Conservation (phyloP, 2,329 filamentous ascomycete species). For the Xylaria polymorpha region DNA sequence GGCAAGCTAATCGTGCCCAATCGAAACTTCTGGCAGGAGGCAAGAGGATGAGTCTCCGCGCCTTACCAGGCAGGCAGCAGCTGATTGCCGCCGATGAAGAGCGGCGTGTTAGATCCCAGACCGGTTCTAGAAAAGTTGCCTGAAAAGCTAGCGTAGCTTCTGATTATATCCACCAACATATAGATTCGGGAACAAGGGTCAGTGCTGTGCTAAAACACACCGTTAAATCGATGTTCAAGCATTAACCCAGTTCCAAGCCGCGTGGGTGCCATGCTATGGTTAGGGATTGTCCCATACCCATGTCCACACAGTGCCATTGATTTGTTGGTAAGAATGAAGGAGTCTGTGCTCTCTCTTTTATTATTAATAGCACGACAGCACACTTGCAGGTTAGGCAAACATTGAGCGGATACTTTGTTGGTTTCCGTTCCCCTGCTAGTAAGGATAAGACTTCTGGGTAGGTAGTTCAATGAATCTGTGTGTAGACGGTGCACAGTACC, state of each 20-base stretch:
- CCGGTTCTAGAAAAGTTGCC: conserved; percentile 7
- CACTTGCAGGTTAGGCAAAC: conserved; percentile 18
- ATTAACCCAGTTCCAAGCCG: background rate
- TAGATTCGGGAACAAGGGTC: background rate
- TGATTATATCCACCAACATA: background rate
- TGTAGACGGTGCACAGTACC: background rate
- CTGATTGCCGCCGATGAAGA: background rate
- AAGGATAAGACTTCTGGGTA: background rate
- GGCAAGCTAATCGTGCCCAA: background rate
- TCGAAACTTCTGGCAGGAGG: background rate
- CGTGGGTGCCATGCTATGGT: conserved; percentile 2
- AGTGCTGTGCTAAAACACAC: background rate
- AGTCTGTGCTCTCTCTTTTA: conserved; percentile 16
- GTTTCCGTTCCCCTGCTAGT: background rate
- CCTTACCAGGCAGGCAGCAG: conserved; percentile 13
- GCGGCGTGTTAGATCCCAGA: background rate
- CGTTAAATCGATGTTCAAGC: background rate
- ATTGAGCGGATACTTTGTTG: background rate
- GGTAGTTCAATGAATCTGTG: background rate
- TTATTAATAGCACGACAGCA: conserved; percentile 18
- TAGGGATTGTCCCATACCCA: background rate
- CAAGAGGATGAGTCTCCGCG: background rate
- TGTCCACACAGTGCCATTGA: conserved; percentile 1
- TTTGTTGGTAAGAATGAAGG: background rate
- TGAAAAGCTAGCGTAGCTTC: conserved; percentile 3